Evolutionary conservation across 2,329 filamentous ascomycete genomes (phyloP), one percentile per base, ranked within the genome.

Genomic region (Diatrype stigma): DNA sequence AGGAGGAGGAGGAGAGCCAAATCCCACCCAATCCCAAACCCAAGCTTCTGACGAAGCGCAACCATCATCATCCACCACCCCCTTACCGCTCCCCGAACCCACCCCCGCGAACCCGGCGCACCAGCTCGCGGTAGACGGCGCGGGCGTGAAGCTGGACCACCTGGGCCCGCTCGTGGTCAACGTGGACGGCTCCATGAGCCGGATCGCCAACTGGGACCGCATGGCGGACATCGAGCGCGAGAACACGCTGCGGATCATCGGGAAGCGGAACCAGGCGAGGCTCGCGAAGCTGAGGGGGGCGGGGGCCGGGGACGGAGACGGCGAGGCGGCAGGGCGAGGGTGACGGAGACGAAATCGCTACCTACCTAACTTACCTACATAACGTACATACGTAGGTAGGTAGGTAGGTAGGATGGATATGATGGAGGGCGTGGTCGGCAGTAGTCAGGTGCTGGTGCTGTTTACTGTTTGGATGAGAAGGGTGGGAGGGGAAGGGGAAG

Each of bases 101-200:
- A 56, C 45, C 32, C 11, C 17, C 6, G 17, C n/a, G 17, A 40
- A 6, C 11, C 16, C 37, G 37, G 19, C 37, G 17, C 17, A 40
- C 7, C 50, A 52, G 1, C 49, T 71, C 3, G 53, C 64, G 45
- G 66, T 72, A 22, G 66, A 67, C 57, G 71, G 71, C 46, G 64
- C 65, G 49, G 65, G 65, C 47, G 75, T 87, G 42, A 80, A 77
- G 46, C 77, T 91, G 8, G 85, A 89, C 62, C 77, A 82, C 54
- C 72, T 91, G 22, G 87, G 88, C 0, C 88, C 88, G 2, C 74
- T 91, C 60, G 86, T 92, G 1, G 83, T 91, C 49, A 87, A 90
- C 66, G 73, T 75, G 54, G 85, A 92, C 67, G 88, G 88, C 19
- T 84, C 84, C 8, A 67, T 90, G 58, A 84, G 83, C 51, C 78